A percentile compares a stretch with the other conserved stretches of the same genome.
These are phyloP conservation scores for Castanea crenata DNA, from an alignment of 306 rosid genomes.

Conservation along the genomic window DNA sequence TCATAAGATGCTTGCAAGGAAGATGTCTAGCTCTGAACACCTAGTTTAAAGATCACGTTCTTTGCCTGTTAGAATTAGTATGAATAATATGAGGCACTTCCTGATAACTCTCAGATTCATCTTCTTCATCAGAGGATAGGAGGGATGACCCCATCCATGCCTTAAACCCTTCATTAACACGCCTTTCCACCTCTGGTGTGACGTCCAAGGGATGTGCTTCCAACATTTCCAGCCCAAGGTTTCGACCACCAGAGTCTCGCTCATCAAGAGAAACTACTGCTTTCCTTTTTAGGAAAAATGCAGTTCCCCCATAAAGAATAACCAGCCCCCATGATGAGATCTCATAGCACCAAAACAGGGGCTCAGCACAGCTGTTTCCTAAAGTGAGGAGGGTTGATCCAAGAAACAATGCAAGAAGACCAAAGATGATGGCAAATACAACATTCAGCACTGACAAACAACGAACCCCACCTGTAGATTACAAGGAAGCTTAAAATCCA, in stretches of 20 bases:
- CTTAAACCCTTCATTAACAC: conserved; percentile 83
- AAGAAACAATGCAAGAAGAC: conserved; percentile 87
- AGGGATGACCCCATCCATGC: conserved; percentile 98
- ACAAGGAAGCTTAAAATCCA: conserved; percentile 15
- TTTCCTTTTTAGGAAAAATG: conserved; percentile 73
- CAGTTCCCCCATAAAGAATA: conserved; percentile 76
- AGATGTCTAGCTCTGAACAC: conserved; percentile 20
- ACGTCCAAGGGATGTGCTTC: conserved; percentile 70
- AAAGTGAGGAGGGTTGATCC: conserved; percentile 93
- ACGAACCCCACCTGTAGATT: conserved; percentile 82
- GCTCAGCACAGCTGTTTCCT: conserved; percentile 74
- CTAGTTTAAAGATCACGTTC: conserved; percentile 32
- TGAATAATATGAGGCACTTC: conserved; percentile 39
- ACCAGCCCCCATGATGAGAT: conserved; percentile 77
- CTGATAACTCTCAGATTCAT: conserved; percentile 62
- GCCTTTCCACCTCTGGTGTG: conserved; percentile 87
- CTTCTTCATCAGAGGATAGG: conserved; percentile 94
- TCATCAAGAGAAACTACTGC: conserved; percentile 75
- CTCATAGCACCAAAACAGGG: conserved; percentile 97
- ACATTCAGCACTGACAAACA: conserved; percentile 83
- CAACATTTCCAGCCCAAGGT: conserved; percentile 88
- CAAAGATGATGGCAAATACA: conserved; percentile 70
- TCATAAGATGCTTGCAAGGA: conserved; percentile 26
- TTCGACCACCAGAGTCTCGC: conserved; percentile 58
- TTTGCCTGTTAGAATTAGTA: conserved; percentile 48